Conservation (phyloP, 2,329 filamentous ascomycete genomes). For the Apiospora rasikravindrae region DNA sequence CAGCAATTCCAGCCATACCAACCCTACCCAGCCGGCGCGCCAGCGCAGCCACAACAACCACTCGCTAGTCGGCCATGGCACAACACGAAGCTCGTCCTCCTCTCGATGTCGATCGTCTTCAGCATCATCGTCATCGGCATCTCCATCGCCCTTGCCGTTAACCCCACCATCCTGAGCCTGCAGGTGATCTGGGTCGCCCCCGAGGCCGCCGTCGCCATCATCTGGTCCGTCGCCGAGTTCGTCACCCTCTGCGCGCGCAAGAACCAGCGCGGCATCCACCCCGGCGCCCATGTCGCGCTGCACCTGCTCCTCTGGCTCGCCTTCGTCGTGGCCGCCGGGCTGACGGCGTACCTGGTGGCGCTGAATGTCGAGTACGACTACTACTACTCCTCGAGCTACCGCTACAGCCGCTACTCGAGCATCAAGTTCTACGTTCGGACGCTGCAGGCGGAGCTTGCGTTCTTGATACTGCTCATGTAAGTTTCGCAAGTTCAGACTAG, state of each 20-base stretch:
- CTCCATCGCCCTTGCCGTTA: constrained; percentile 27
- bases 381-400: constrained; percentile 21
- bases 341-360: constrained; percentile 27
- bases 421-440: constrained; percentile 20
- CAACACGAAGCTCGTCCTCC: constrained; percentile 27
- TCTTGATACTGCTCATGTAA: constrained; percentile 26
- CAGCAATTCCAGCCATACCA: constrained; percentile 21
- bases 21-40: constrained; percentile 11
- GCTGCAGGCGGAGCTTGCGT: constrained; percentile 20
- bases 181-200: constrained; percentile 32
- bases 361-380: constrained; percentile 24
- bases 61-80: constrained; percentile 25
- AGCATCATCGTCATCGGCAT: constrained; percentile 29
- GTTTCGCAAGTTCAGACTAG: constrained; percentile 6
- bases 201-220: constrained; percentile 30
- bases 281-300: constrained; percentile 35
- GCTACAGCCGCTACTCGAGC: constrained; percentile 26
- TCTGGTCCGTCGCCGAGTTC: constrained; percentile 32
- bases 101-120: constrained; percentile 28
- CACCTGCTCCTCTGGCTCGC: constrained; percentile 33
- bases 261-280: constrained; percentile 33
- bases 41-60: constrained; percentile 9
- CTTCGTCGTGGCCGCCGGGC: constrained; percentile 25
- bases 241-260: constrained; percentile 27
- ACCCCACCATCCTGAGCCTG: constrained; percentile 26